Evolutionary conservation across 768 basidiomycete species (phyloP).

Genomic region (Rhodocollybia butyracea): DNA sequence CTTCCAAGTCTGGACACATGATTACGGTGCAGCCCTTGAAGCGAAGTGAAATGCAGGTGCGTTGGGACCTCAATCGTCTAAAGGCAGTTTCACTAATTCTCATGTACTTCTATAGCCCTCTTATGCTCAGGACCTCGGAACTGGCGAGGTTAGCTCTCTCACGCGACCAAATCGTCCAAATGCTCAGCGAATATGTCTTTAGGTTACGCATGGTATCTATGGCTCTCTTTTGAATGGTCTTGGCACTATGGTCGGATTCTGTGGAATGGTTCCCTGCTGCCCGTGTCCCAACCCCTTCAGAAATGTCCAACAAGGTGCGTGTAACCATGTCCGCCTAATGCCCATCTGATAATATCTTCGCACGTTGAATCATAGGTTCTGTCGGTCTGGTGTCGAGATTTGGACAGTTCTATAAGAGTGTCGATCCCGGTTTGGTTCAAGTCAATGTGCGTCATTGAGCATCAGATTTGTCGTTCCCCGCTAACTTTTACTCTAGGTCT

Average conservation of each 20-base stretch:
- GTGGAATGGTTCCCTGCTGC: conserved; percentile 80
- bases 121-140: conserved; percentile 88
- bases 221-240: conserved; percentile 75
- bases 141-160: conserved; percentile 40
- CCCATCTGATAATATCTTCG: conserved; percentile 16
- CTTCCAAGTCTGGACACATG: conserved; percentile 39
- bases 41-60: conserved; percentile 83
- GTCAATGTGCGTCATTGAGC: too few relatives aligned
- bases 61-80: conserved; percentile 10
- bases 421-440: conserved; percentile 88
- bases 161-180: neutral
- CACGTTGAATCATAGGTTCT: conserved; percentile 46
- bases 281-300: conserved; percentile 84
- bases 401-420: conserved; percentile 94
- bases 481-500: conserved; percentile 89
- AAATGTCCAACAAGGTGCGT: conserved; percentile 76
- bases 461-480: conserved; percentile 93
- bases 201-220: conserved; percentile 84
- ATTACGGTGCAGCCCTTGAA: conserved; percentile 85
- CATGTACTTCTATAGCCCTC: conserved; percentile 57
- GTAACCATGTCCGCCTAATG: neutral
- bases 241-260: conserved; percentile 62
- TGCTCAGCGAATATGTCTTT: neutral
- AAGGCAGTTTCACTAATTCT: neutral
- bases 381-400: conserved; percentile 92